A percentile compares a stretch with the other conserved stretches of the same genome.
These are phyloP conservation scores for Geosmithia flava DNA, from an alignment of 2,329 filamentous ascomycete species.

Conservation along the genomic window DNA sequence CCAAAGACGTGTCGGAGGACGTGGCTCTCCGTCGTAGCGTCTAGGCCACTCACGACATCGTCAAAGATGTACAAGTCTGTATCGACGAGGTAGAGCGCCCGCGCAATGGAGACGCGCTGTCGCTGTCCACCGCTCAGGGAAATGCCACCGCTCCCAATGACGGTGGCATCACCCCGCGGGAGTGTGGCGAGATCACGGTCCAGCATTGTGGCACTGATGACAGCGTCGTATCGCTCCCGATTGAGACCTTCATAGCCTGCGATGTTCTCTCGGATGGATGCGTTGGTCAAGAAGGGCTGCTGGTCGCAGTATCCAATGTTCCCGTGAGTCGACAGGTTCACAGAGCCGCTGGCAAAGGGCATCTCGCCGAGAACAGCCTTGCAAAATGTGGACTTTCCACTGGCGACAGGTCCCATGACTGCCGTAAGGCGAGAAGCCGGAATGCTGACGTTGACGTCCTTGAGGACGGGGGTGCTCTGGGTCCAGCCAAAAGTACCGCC, in stretches of 20 bases:
- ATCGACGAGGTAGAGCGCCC: slow-evolving; percentile 28
- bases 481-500: slow-evolving; percentile 12
- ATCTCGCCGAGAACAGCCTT: slow-evolving; percentile 19
- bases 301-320: slow-evolving; percentile 19
- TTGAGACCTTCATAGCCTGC: slow-evolving; percentile 18
- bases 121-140: slow-evolving; percentile 28
- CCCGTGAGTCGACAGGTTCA: slow-evolving; percentile 4
- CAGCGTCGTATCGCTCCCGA: slow-evolving; percentile 16
- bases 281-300: slow-evolving; percentile 18
- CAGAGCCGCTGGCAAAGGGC: slow-evolving; percentile 6
- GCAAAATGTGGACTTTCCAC: slow-evolving; percentile 23
- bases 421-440: slow-evolving; percentile 13
- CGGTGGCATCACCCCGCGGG: slow-evolving; percentile 20
- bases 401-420: slow-evolving; percentile 22
- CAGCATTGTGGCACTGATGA: slow-evolving; percentile 20
- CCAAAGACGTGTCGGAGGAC: slow-evolving; percentile 31
- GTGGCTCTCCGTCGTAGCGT: slow-evolving; percentile 27
- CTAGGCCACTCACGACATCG: slow-evolving; percentile 30
- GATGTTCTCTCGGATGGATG: slow-evolving; percentile 23
- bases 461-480: slow-evolving; percentile 6
- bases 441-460: slow-evolving; percentile 8
- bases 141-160: slow-evolving; percentile 27
- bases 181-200: slow-evolving; percentile 16
- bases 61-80: slow-evolving; percentile 29
- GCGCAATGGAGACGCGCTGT: slow-evolving; percentile 23